Conservation (phyloP, 306 rosid genomes). For the Prunus dulcis region DNA sequence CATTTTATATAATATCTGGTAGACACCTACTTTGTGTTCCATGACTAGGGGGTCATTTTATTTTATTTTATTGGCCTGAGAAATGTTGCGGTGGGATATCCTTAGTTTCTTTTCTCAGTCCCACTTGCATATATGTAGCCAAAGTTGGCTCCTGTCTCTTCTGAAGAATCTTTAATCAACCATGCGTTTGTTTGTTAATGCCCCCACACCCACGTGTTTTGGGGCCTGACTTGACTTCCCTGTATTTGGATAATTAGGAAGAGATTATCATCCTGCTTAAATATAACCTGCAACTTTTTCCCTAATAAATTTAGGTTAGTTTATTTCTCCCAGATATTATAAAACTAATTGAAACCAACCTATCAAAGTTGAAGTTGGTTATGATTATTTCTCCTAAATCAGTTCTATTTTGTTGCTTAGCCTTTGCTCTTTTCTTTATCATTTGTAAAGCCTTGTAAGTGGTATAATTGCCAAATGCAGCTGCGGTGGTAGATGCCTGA, state of each 20-base stretch:
- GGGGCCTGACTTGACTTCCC: neutral
- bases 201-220: neutral
- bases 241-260: too few species aligned
- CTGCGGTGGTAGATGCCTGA: conserved; percentile 83
- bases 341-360: too few species aligned
- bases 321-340: too few species aligned
- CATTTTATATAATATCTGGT: neutral
- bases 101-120: neutral
- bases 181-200: neutral
- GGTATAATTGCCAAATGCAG: conserved; percentile 42
- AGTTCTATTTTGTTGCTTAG: neutral
- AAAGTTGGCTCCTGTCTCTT: neutral
- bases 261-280: too few species aligned
- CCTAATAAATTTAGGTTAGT: too few species aligned
- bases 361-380: too few species aligned
- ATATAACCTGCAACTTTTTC: too few species aligned
- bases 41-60: neutral
- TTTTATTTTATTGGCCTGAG: neutral
- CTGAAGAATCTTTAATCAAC: neutral
- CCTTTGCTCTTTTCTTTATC: neutral
- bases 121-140: neutral
- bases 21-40: neutral
- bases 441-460: neutral
- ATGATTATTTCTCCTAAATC: too few species aligned
- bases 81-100: neutral